Percentiles rank a stretch among this genome's conserved stretches.
phyloP scores from a whole-genome alignment of 768 basidiomycete species.

The Mycena venus region DNA sequence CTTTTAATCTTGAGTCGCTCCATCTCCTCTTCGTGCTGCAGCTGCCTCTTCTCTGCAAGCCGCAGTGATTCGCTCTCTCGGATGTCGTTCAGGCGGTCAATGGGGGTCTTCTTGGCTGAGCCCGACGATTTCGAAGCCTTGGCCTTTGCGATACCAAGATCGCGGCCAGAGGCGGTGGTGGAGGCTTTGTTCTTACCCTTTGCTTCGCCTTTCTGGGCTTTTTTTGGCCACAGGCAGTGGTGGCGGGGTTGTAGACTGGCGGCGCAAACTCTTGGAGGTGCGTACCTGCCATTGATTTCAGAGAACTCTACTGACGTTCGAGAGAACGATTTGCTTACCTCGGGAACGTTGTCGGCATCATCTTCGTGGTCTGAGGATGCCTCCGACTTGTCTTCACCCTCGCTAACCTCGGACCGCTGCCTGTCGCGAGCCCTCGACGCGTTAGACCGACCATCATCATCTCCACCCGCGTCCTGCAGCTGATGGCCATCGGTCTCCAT shows the following conservation, averaged over 20 bases:
- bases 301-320: no score
- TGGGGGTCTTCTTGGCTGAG: not conserved
- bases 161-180: not conserved
- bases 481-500: slow-evolving; percentile 2
- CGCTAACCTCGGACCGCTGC: not conserved
- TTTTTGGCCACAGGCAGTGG: not conserved
- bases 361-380: not conserved
- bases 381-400: not conserved
- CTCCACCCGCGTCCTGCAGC: not conserved
- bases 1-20: not conserved
- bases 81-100: slow-evolving; percentile 11
- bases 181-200: not conserved
- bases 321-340: not conserved
- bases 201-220: not conserved
- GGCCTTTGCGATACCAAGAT: slow-evolving; percentile 1
- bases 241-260: not conserved
- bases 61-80: not conserved
- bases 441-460: not conserved
- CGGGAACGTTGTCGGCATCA: not conserved
- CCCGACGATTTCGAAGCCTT: not conserved
- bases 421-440: not conserved
- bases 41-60: not conserved
- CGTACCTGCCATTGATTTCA: no score
- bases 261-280: no score
- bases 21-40: not conserved